Conservation (phyloP, 2,329 filamentous ascomycete species). For the Rhynchosporium secalis region DNA sequence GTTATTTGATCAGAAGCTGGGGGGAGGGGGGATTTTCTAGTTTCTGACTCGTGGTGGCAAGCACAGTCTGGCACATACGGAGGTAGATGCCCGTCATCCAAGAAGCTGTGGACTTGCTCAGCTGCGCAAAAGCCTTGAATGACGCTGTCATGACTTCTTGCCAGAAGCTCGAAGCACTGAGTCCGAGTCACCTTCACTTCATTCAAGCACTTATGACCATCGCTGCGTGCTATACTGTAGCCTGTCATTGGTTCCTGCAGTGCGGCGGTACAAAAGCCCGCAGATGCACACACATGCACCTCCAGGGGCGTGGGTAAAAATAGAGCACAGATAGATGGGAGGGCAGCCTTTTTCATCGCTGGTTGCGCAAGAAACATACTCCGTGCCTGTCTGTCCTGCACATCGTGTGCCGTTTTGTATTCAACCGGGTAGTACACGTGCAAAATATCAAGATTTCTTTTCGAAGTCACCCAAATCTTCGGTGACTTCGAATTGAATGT, state of each 20-base stretch:
- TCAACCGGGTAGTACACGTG: no score
- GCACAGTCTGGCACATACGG: background rate
- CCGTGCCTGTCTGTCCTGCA: background rate
- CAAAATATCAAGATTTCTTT: no score
- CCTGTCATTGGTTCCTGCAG: background rate
- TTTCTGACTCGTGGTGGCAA: background rate
- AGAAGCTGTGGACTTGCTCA: background rate
- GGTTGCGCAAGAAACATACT: background rate
- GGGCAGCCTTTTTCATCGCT: slow-evolving; percentile 2
- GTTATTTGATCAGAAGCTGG: no score
- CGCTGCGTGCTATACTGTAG: no score
- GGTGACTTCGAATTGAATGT: no score
- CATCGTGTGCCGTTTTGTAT: no score
- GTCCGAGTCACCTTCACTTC: background rate
- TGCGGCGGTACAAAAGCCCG: background rate
- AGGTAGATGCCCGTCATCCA: no score
- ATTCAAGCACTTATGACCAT: background rate
- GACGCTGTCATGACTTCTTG: background rate
- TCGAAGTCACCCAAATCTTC: no score
- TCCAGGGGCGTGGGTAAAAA: slow-evolving; percentile 12
- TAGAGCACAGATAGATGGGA: slow-evolving; percentile 10
- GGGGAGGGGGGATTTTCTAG: no score
- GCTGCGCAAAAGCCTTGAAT: background rate
- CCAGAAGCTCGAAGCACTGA: background rate
- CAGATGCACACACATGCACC: slow-evolving; percentile 7